Evolutionary conservation across 768 basidiomycete species (phyloP).

Genomic region (Suillus brevipes): DNA sequence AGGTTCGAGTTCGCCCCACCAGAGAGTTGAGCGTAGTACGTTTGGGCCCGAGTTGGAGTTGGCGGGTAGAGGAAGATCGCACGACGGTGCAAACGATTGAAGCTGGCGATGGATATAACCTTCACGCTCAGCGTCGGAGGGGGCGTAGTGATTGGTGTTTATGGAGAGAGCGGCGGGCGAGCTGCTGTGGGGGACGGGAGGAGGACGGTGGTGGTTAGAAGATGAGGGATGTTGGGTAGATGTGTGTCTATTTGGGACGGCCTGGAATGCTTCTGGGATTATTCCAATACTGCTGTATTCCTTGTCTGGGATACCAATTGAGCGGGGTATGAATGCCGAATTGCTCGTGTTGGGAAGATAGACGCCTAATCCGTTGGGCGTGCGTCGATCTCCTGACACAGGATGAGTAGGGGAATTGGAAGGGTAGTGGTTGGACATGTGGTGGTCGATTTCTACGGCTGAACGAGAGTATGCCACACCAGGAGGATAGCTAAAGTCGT

Average conservation of each 20-base stretch:
- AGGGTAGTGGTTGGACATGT: conserved; percentile 17
- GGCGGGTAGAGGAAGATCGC: conserved; percentile 24
- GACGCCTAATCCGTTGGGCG: conserved; percentile 16
- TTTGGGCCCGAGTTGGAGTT: conserved; percentile 26
- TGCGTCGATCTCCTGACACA: conserved; percentile 24
- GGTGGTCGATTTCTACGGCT: conserved; percentile 35
- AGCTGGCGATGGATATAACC: conserved; percentile 16
- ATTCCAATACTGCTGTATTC: conserved; percentile 32
- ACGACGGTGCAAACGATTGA: conserved; percentile 16
- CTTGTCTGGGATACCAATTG: conserved; percentile 39
- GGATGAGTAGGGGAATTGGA: conserved; percentile 16
- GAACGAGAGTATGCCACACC: conserved; percentile 31
- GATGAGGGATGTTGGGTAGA: conserved; percentile 34
- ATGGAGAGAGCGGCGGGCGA: conserved; percentile 25
- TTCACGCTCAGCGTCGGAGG: conserved; percentile 26
- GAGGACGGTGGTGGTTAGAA: conserved; percentile 46
- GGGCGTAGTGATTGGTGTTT: conserved; percentile 17
- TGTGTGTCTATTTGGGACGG: conserved; percentile 36
- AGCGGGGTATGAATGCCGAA: conserved; percentile 33
- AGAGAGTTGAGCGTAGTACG: conserved; percentile 62
- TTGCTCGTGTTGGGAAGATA: conserved; percentile 19
- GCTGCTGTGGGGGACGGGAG: conserved; percentile 27
- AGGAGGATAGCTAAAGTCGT: conserved; percentile 40
- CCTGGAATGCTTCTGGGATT: conserved; percentile 32
- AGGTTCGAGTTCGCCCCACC: conserved; percentile 87